Base-by-base conservation (phyloP, 495 filamentous ascomycete genomes). In the Aspergillus cavernicola region DNA sequence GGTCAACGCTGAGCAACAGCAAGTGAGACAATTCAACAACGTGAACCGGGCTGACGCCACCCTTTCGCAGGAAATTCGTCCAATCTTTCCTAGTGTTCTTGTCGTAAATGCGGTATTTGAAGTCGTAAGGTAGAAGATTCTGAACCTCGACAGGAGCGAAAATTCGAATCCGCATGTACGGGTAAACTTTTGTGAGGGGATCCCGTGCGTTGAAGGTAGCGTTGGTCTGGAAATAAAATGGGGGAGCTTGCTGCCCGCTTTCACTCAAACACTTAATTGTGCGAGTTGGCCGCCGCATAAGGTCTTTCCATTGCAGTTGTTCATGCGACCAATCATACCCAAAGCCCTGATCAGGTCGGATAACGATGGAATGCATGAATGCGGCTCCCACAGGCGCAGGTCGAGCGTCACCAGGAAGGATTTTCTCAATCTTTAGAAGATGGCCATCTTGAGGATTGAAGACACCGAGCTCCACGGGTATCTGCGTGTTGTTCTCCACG, bases 21-120 rank as follows among this genome's bases (percentile, higher is more conserved):
- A 97, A 79, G 69, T 97, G 93, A 15, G 93, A 96, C 3, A 97
- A 72, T 67, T 97, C 92, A 35, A 97, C 90, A 7, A 97, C 91
- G 70, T 98, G 93, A 2, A 97, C 92, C 1, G 93, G 93, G 66
- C 93, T 97, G 40, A 96, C 85, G 18, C 93, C 93, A 9, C 93
- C 93, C 68, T 95, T 97, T 46, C 93, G 80, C 18, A 98, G 69
- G 74, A 98, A 98, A 64, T 98, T 98, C 0, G 91, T 92, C 93
- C 95, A 98, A 67, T 98, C 92, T 65, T 95, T 93, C 73, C 88
- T 91, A 0, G 90, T 97, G 66, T 95, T 93, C 74, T 91, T 95
- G 72, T 98, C 93, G 63, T 97, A 97, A 19, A 98, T 97, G 48
- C 91, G 82, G 66, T 97, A 97, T 67, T 97, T 97, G 85, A 98